A percentile compares a stretch with the other conserved stretches of the same genome.
phyloP scores from a whole-genome alignment of 192 early-diverging fungal species.

The Allomyces macrogynus region DNA sequence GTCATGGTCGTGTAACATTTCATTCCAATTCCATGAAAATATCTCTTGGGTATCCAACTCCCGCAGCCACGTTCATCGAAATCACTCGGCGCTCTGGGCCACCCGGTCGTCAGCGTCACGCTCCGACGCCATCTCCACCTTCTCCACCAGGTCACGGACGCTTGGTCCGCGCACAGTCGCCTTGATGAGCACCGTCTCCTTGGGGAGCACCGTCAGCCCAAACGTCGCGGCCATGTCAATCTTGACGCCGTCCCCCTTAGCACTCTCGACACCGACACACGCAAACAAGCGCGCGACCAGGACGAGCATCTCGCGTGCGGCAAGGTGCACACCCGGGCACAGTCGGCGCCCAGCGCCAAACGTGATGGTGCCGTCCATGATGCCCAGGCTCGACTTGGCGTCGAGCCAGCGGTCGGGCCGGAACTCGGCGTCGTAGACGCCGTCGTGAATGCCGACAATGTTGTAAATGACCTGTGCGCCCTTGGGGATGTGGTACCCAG shows the following conservation, averaged over 20 bases:
- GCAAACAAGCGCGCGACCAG: neutral
- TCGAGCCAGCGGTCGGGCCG: neutral
- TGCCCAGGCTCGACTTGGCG: too few relatives aligned
- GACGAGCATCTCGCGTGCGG: neutral
- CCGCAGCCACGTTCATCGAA: too few relatives aligned
- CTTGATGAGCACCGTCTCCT: neutral
- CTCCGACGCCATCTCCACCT: too few relatives aligned
- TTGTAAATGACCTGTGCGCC: neutral
- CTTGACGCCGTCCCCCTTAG: neutral
- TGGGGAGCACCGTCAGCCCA: neutral
- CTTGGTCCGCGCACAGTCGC: too few relatives aligned
- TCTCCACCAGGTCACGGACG: too few relatives aligned
- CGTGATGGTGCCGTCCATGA: neutral
- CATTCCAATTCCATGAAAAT: too few relatives aligned
- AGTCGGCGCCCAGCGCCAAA: neutral
- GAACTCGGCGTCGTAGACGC: neutral
- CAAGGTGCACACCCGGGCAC: neutral
- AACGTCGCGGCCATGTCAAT: neutral
- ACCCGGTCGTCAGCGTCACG: too few relatives aligned
- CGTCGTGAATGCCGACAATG: neutral
- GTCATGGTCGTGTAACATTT: too few relatives aligned
- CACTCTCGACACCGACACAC: neutral
- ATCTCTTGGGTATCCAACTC: too few relatives aligned
- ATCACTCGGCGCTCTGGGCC: too few relatives aligned
- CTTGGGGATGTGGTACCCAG: neutral